These are phyloP conservation scores for Backusella australiensis DNA, from an alignment of 192 early-diverging fungal genomes.

Conservation along the genomic window DNA sequence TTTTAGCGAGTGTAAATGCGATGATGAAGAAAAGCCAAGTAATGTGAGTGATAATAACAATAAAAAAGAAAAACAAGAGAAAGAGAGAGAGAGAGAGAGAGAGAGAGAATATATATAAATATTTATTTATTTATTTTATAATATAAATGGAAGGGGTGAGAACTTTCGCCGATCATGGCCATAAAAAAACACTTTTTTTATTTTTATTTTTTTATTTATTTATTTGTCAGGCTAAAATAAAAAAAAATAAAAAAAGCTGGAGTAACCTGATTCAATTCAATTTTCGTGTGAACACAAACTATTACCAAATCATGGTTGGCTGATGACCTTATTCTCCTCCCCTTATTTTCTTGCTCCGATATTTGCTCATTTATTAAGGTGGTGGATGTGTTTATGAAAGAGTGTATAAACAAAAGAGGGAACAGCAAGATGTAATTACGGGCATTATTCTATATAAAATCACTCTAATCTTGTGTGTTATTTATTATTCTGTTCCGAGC, in stretches of 20 bases:
- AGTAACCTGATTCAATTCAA: neutral
- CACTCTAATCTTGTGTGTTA: too few relatives aligned
- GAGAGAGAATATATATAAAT: neutral
- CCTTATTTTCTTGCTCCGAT: neutral
- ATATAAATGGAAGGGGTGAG: neutral
- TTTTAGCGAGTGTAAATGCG: neutral
- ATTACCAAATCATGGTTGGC: conserved; percentile 1
- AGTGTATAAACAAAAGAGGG: neutral
- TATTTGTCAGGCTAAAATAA: conserved; percentile 5
- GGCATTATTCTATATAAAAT: too few relatives aligned
- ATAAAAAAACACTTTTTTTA: neutral
- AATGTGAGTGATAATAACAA: neutral
- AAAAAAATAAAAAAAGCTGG: neutral
- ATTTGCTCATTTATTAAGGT: neutral
- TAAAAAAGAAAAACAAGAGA: neutral
- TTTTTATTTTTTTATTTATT: conserved; percentile 10
- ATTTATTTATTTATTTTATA: conserved; percentile 2
- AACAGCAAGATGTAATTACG: neutral
- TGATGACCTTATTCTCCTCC: neutral
- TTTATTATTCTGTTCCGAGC: neutral
- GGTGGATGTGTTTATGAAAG: neutral
- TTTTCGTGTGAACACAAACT: neutral
- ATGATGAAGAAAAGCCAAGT: neutral
- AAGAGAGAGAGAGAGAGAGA: neutral
- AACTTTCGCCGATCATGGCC: neutral